Base-by-base conservation (phyloP, 2,329 filamentous ascomycete genomes). In the Beauveria rudraprayagi region DNA sequence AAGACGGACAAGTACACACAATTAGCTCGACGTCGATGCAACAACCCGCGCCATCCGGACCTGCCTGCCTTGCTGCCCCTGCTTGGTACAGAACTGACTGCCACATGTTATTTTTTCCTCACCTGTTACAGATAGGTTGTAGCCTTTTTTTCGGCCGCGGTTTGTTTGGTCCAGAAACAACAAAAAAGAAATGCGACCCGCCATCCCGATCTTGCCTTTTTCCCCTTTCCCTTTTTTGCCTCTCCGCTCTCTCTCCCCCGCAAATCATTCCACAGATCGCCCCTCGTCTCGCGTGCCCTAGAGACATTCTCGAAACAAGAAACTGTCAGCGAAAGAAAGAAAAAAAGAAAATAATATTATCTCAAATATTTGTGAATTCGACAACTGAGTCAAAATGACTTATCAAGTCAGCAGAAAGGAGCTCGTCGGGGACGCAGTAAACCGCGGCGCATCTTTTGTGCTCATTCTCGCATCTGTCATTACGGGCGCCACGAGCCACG, bases 401-500 rank as follows among this genome's bases (percentile, higher is more conserved):
- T 60, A 60, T 37, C 48, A 43, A 5, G 34, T 60, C 26, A 16
- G 24, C 16, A 53, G 41, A 26, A 54, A 40, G 50, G 57, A 60
- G 57, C 46, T 54, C 40, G 28, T 46, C 48, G 26, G 8, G 57
- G 57, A 60, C 41, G 57, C 48, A n/a, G 5, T 60, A 34, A 60
- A 60, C 57, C 57, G 57, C 7, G 41, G 26, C 48, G 48, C n/a
- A n/a, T 28, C 47, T 9, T 60, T n/a, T 8, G 48, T 60, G 7
- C 48, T 60, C 3, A 54, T 47, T 8, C n/a, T 60, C 50, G 57
- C 3, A 16, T 46, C 57, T 28, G 50, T 60, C 14, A 54, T 54
- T 3, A 60, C 57, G 3, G 57, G 57, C 28, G 57, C 57, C 34
- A 54, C 57, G n/a, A 60, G 57, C 41, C 57, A 60, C 48, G 17